These are phyloP conservation scores for Hymenoscyphus salicellus DNA, from an alignment of 2,329 filamentous ascomycete species.

Conservation along the genomic window DNA sequence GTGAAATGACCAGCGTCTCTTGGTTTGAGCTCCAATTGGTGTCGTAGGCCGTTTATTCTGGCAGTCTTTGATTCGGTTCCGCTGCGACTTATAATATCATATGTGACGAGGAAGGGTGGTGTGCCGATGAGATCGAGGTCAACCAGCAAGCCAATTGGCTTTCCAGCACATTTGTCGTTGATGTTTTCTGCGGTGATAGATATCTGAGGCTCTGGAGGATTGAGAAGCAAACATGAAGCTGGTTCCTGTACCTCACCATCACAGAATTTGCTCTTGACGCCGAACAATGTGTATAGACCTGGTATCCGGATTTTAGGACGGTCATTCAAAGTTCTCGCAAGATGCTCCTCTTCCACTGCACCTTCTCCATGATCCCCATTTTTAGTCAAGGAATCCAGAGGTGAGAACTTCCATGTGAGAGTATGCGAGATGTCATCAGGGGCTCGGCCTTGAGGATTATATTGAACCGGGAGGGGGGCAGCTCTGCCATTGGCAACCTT, in stretches of 20 bases:
- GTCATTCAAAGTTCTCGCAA: constrained; percentile 60
- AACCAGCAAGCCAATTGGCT: constrained; percentile 84
- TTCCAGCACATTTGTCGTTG: constrained; percentile 91
- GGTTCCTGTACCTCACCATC: constrained; percentile 88
- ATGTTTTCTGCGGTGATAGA: constrained; percentile 74
- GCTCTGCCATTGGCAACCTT: constrained; percentile 75
- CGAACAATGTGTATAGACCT: constrained; percentile 81
- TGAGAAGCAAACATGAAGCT: constrained; percentile 86
- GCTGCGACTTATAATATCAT: constrained; percentile 65
- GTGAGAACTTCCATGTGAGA: constrained; percentile 78
- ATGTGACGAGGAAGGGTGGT: constrained; percentile 82
- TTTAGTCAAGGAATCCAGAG: constrained; percentile 65
- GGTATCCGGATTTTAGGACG: constrained; percentile 68
- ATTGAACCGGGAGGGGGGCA: constrained; percentile 67
- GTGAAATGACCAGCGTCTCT: constrained; percentile 77
- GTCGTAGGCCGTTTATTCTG: constrained; percentile 66
- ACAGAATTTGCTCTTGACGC: constrained; percentile 77
- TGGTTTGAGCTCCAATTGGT: constrained; percentile 82
- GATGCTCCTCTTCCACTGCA: constrained; percentile 55
- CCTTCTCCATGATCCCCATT: constrained; percentile 66
- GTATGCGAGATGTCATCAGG: constrained; percentile 65
- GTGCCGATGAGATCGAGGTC: constrained; percentile 88
- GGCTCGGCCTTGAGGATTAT: constrained; percentile 58
- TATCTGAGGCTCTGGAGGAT: constrained; percentile 82
- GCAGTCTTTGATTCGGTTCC: constrained; percentile 46